Evolutionary conservation across 352 stramenopile species (phyloP).

Genomic region (Phytopythium kandeliae): DNA sequence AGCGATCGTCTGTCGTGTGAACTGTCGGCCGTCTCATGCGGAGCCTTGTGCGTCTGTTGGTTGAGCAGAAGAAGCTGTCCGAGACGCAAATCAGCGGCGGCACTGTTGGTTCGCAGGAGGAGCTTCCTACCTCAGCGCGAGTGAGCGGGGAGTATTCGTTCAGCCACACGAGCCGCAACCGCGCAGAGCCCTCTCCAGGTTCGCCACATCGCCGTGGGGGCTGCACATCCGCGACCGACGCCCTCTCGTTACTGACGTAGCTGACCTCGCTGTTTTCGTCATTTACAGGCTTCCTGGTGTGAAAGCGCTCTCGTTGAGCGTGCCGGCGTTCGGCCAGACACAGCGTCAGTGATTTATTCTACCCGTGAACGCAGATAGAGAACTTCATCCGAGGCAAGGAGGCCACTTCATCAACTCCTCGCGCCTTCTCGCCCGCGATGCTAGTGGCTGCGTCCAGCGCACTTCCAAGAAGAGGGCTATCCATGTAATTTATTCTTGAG

Average conservation of each 20-base stretch:
- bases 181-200: slow-evolving; percentile 1
- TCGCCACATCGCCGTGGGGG: neutral
- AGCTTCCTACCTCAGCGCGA: neutral
- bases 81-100: neutral
- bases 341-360: neutral
- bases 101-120: neutral
- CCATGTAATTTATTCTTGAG: slow-evolving; percentile 4
- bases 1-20: too few species aligned
- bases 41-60: neutral
- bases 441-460: neutral
- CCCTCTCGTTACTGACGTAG: too few species aligned
- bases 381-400: too few species aligned
- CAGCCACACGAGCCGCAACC: neutral
- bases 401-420: too few species aligned
- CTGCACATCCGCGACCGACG: neutral
- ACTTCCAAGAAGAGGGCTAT: neutral
- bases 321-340: neutral
- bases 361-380: too few species aligned
- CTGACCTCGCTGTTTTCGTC: neutral
- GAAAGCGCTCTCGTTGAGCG: neutral
- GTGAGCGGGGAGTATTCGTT: neutral
- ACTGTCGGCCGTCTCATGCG: neutral
- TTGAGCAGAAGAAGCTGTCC: slow-evolving; percentile 1
- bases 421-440: too few species aligned
- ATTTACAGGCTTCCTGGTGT: slow-evolving; percentile 1